A percentile compares a stretch with the other conserved stretches of the same genome.
These are phyloP conservation scores for Trebouxia sp. DNA, from an alignment of 139 green algal species.

Conservation along the genomic window DNA sequence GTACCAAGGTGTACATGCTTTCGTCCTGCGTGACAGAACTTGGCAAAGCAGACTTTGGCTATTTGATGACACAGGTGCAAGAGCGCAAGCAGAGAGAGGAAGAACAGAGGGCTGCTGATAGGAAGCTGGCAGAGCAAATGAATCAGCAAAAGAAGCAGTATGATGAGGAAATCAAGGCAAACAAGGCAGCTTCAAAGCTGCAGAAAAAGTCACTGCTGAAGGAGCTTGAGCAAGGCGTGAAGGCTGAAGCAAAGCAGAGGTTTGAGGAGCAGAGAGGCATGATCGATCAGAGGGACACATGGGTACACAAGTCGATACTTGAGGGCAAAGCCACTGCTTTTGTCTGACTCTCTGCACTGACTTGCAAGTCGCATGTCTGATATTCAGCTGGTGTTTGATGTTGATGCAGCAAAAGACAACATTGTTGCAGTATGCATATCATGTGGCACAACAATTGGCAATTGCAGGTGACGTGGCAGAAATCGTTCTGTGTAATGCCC, in stretches of 20 bases:
- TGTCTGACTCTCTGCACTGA: background rate
- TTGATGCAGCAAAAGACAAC: too few species aligned
- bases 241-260: conserved; percentile 5
- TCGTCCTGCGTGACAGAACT: background rate
- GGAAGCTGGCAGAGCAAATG: background rate
- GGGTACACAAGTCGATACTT: background rate
- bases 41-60: background rate
- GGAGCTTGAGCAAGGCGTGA: conserved; percentile 17
- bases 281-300: conserved; percentile 23
- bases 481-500: too few species aligned
- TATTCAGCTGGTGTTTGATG: too few species aligned
- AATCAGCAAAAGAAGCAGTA: conserved; percentile 8
- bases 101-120: background rate
- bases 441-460: too few species aligned
- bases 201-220: conserved; percentile 12
- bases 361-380: too few species aligned
- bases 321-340: conserved; percentile 6
- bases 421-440: too few species aligned
- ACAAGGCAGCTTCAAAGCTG: conserved; percentile 12
- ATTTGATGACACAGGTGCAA: background rate
- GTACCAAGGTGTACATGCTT: background rate
- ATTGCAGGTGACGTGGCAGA: too few species aligned
- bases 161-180: conserved; percentile 16
- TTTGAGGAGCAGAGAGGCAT: conserved; percentile 2
- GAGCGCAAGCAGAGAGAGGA: background rate